Base-by-base conservation (phyloP, 192 early-diverging fungal species). In the Cetraspora pellucida region DNA sequence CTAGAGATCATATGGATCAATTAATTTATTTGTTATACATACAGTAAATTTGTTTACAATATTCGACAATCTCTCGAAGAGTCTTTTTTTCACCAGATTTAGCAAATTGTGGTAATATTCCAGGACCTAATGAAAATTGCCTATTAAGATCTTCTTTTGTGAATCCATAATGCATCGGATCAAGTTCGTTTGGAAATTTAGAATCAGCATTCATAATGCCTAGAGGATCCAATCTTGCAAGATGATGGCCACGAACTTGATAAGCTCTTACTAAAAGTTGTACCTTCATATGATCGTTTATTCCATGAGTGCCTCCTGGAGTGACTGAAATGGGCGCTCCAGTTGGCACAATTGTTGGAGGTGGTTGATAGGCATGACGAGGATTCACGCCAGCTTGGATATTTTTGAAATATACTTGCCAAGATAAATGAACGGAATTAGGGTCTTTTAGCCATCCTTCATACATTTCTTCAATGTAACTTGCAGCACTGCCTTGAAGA, bases 251-350 rank as follows among this genome's bases (percentile, higher is more conserved):
- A 80, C 96, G 93, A 64, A 94, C 94, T 85, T 98, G 96, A 84
- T 95, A 98, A 25, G 97, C 96, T 58, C 97, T 92, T 19, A 94
- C 94, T 67, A 99, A 80, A 27, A 99, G 89, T 88, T 99, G 97
- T 45, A 99, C 93, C 85, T 99, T 99, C 90, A 99, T 92, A 84
- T 97, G 95, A 85, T 99, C 96, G 86, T 95, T 90, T 57, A 98
- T 93, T 70, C 93, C 88, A 78, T 83, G 66, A 75, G 85, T 60
- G 13, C 84, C 11, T 75, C 52, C 75, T 60, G 82, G 80, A 45
- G 80, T 78, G 9, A 27, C 1, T 6, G 81, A 75, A 47, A 85
- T 80, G 57, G 59, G 58, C 37, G 69, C 79, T 16, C 61, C 68
- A 31, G 71, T 85, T 52, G 82, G 89, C 82, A 80, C 88, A 73